Base-by-base conservation (phyloP, 2,329 filamentous ascomycete genomes). In the Calonectria hawksworthii region DNA sequence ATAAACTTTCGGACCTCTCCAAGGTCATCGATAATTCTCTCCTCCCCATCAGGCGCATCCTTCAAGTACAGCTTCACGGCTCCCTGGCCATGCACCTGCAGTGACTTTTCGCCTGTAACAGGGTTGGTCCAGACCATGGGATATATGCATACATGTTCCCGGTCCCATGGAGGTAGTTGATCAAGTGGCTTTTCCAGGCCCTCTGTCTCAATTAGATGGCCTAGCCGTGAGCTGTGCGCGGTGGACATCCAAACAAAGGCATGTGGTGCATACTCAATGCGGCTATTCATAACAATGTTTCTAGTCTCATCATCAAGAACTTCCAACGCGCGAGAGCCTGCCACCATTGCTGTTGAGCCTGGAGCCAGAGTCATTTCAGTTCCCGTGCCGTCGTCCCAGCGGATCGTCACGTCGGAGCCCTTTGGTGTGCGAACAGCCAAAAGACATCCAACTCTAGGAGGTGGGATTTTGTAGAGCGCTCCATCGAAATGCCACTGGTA, bases 401-500 rank as follows among this genome's bases (percentile, higher is more conserved):
- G 56, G 26, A 61, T 61, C 34, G n/a, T 61, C 34, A 61, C 56
- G 11, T 61, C 56, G 9, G 56, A 34, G n/a, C 56, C 56, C 23
- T 61, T 41, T n/a, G 56, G 56, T 6, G 56, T 61, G 14, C 56
- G 34, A 21, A 61, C 56, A 9, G 56, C 56, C 13, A 61, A 18
- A 6, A 61, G 56, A 8, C 56, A 61, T 13, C 56, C 56, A 18
- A 61, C 56, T 41, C 56, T 38, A 14, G 56, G 56, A 28, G 56
- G 56, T 28, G 56, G 56, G 5, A 61, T 61, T 5, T 61, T 61
- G 34, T 61, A 61, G 7, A 61, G 23, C 13, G 56, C 34, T 18
- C 56, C 56, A 34, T 61, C 56, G 7, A 61, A 61, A 10, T 61
- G 56, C 56, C 56, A 61, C 14, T 61, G 56, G 34, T 61, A 61